Evolutionary conservation across 169 alveolate genomes (phyloP).

Genomic region (Neospora caninum): DNA sequence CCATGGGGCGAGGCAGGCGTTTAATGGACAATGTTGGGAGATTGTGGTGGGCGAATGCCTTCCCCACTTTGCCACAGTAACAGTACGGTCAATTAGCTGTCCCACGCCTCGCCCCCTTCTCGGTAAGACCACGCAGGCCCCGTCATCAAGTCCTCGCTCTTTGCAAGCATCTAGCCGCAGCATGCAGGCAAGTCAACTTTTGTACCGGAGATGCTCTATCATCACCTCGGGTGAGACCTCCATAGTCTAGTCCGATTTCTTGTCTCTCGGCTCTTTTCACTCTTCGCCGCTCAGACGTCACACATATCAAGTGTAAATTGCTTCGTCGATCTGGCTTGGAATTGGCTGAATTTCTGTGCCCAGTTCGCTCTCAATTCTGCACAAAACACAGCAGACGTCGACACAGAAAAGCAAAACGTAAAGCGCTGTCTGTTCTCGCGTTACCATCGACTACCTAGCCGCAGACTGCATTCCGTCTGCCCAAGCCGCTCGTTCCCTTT

Average conservation of each 20-base stretch:
- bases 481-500: too few relatives aligned
- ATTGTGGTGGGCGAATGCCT: not conserved
- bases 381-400: conserved; percentile 21
- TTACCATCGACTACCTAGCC: too few relatives aligned
- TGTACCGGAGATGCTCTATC: too few relatives aligned
- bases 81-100: not conserved
- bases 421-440: too few relatives aligned
- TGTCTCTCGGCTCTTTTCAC: not conserved
- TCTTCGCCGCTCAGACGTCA: not conserved
- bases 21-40: not conserved
- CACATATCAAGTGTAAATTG: conserved; percentile 83
- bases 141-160: too few relatives aligned
- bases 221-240: too few relatives aligned
- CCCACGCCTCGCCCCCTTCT: not conserved
- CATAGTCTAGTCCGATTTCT: too few relatives aligned
- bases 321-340: conserved; percentile 93
- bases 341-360: conserved; percentile 98
- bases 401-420: conserved; percentile 34
- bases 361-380: conserved; percentile 95
- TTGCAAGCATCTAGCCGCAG: too few relatives aligned
- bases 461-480: too few relatives aligned
- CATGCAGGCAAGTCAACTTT: too few relatives aligned
- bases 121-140: too few relatives aligned
- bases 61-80: not conserved
- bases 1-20: not conserved